Conservation (phyloP, 805 yeast genomes). For the Clavispora phyllophila region DNA sequence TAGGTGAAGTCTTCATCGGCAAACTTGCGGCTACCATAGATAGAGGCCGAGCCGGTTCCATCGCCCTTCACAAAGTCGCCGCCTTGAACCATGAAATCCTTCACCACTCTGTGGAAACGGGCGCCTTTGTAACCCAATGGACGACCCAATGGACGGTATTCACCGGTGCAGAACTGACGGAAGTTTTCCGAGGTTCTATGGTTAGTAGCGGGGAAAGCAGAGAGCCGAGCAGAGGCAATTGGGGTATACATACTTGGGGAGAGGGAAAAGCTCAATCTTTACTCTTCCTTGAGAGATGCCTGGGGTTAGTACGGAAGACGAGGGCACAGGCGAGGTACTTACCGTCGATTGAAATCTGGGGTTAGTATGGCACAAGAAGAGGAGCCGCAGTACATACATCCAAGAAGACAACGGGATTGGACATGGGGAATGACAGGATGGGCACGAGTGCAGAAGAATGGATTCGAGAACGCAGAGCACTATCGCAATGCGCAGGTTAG, state of each 20-base stretch:
- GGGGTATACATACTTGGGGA: constrained; percentile 29
- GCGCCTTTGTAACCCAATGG: constrained; percentile 42
- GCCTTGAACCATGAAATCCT: constrained; percentile 41
- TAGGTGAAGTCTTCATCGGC: constrained; percentile 39
- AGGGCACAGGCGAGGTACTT: constrained; percentile 12
- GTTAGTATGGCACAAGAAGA: constrained; percentile 5
- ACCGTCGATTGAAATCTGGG: constrained; percentile 24
- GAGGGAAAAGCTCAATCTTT: constrained; percentile 37
- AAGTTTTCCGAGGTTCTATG: constrained; percentile 43
- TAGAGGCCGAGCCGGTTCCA: constrained; percentile 41
- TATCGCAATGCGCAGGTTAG: too few species aligned
- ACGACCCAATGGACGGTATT: constrained; percentile 28
- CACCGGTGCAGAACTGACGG: constrained; percentile 51
- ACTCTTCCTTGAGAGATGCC: constrained; percentile 32
- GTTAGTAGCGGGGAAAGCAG: background rate
- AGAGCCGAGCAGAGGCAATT: too few species aligned
- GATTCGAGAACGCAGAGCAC: too few species aligned
- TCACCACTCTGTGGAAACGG: constrained; percentile 37
- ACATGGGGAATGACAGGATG: background rate
- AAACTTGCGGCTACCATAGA: constrained; percentile 37
- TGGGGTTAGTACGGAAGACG: constrained; percentile 13
- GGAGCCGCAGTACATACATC: background rate
- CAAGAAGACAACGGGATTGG: constrained; percentile 1
- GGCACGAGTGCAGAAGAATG: too few species aligned
- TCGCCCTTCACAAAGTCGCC: constrained; percentile 44